Evolutionary conservation across 2,329 filamentous ascomycete genomes (phyloP).

Genomic region (Colletotrichum sp.): DNA sequence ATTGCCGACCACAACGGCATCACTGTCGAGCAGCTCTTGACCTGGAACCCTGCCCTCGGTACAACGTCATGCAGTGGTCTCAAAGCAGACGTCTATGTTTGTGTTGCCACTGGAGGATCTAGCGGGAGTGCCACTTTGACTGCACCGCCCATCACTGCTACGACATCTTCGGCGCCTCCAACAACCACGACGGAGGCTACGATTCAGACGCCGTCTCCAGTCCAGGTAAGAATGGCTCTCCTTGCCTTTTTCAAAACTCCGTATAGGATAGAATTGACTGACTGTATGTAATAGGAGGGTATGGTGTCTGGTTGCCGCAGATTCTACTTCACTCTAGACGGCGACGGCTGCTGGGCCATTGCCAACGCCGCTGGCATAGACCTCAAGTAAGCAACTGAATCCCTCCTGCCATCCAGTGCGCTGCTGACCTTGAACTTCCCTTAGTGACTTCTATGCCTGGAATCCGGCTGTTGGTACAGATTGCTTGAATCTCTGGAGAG

Average conservation of each 20-base stretch:
- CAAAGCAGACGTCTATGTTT: background rate
- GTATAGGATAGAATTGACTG: fast-evolving
- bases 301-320: background rate
- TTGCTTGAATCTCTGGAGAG: background rate
- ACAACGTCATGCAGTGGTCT: background rate
- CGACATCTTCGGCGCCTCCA: background rate
- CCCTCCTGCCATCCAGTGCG: background rate
- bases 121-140: background rate
- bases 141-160: background rate
- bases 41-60: background rate
- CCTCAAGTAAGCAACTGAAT: background rate
- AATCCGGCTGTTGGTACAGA: background rate
- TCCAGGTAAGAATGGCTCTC: background rate
- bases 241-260: background rate
- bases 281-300: background rate
- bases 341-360: slow-evolving; percentile 10
- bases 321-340: background rate
- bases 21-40: background rate
- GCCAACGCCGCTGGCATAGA: background rate
- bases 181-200: background rate
- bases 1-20: background rate
- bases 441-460: background rate
- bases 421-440: background rate
- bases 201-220: background rate
- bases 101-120: background rate